These are phyloP conservation scores for Citrus unshiu DNA, from an alignment of 345 rosid species.

Conservation along the genomic window DNA sequence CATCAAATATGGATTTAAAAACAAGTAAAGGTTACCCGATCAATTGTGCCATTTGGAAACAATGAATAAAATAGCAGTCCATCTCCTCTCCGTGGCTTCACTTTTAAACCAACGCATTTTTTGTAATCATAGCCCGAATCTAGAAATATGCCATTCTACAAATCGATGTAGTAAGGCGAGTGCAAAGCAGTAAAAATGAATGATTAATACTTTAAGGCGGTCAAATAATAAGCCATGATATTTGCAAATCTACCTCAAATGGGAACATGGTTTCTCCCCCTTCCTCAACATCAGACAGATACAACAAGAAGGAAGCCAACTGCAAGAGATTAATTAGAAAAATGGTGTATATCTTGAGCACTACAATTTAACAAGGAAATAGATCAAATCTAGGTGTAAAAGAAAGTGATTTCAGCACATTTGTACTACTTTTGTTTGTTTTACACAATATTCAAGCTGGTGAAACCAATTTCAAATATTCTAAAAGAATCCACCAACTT, in stretches of 20 bases:
- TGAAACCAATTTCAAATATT: not conserved
- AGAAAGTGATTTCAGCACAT: not conserved
- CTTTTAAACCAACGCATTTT: constrained; percentile 64
- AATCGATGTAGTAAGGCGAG: not conserved
- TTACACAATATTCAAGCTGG: not conserved
- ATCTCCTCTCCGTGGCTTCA: constrained; percentile 71
- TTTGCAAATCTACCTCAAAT: constrained; percentile 48
- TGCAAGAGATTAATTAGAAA: constrained; percentile 21
- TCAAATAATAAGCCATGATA: not conserved
- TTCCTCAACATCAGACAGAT: constrained; percentile 67
- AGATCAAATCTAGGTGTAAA: not conserved
- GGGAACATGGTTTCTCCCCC: constrained; percentile 92
- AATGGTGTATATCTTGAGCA: not conserved
- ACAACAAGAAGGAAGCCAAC: constrained; percentile 67
- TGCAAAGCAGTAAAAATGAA: not conserved
- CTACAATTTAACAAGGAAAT: not conserved
- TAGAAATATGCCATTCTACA: constrained; percentile 43
- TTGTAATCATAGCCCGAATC: constrained; percentile 48
- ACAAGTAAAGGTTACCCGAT: constrained; percentile 35
- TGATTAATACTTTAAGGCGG: not conserved
- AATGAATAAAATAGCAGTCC: constrained; percentile 70
- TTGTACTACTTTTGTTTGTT: not conserved
- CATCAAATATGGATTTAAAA: not conserved
- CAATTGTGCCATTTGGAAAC: constrained; percentile 66
- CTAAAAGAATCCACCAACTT: not conserved